Evolutionary conservation across 371 early-diverging fungal genomes (phyloP).

Genomic region (Mucor indicus): DNA sequence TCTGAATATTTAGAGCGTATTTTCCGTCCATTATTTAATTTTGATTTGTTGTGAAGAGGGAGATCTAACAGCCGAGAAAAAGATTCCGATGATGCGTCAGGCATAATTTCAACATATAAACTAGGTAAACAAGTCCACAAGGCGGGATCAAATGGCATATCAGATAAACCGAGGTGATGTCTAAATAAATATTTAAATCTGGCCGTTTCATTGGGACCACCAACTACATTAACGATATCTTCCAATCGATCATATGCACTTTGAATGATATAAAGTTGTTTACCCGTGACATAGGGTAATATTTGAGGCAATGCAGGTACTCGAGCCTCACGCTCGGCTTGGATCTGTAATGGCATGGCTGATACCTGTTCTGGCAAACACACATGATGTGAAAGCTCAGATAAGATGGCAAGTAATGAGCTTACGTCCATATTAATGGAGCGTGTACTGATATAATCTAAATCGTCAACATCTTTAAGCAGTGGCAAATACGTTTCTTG

Average conservation of each 20-base stretch:
- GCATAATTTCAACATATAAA: constrained; percentile 32
- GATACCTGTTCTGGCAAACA: constrained; percentile 32
- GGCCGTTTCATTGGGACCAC: constrained; percentile 44
- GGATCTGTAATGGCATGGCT: constrained; percentile 50
- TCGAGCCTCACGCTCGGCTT: constrained; percentile 41
- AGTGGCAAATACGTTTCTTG: constrained; percentile 4
- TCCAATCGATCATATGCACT: constrained; percentile 49
- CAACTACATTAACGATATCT: constrained; percentile 44
- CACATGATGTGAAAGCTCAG: constrained; percentile 46
- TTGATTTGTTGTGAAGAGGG: constrained; percentile 12
- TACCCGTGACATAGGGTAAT: constrained; percentile 23
- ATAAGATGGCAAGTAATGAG: constrained; percentile 48
- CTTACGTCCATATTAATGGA: constrained; percentile 56
- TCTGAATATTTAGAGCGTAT: constrained; percentile 41
- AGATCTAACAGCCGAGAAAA: constrained; percentile 37
- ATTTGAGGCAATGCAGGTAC: constrained; percentile 41
- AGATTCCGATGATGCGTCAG: constrained; percentile 39
- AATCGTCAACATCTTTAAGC: constrained; percentile 4
- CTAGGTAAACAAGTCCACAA: constrained; percentile 31
- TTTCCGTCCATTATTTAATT: constrained; percentile 43
- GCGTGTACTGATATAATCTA: constrained; percentile 19
- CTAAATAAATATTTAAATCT: constrained; percentile 44
- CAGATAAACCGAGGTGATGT: constrained; percentile 4
- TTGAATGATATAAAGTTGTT: constrained; percentile 40
- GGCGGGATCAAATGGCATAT: constrained; percentile 13